A percentile compares a stretch with the other conserved stretches of the same genome.
These are phyloP conservation scores for Trametes cubensis DNA, from an alignment of 768 basidiomycete species.

Conservation along the genomic window DNA sequence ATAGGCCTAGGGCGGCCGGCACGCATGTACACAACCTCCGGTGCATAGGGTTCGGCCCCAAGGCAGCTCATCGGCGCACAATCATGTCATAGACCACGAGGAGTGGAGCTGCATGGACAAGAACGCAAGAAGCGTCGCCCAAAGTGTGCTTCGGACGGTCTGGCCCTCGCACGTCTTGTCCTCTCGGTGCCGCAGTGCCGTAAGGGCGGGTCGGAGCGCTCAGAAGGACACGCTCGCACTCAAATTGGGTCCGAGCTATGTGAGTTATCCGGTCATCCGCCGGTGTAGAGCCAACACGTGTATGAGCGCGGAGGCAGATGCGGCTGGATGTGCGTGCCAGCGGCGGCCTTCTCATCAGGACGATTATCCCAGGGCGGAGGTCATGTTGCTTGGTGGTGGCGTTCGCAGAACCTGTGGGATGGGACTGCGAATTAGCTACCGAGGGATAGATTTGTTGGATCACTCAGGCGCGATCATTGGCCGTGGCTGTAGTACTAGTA, in stretches of 20 bases:
- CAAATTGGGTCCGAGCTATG: background rate
- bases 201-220: conserved; percentile 6
- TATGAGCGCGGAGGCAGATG: too few relatives aligned
- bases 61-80: background rate
- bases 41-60: background rate
- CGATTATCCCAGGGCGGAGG: too few relatives aligned
- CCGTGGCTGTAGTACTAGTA: too few relatives aligned
- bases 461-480: too few relatives aligned
- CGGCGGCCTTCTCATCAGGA: too few relatives aligned
- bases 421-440: too few relatives aligned
- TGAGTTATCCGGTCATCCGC: too few relatives aligned
- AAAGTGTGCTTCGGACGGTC: conserved; percentile 1
- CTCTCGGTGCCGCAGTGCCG: conserved; percentile 22
- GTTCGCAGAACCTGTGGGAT: too few relatives aligned
- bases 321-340: too few relatives aligned
- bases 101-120: conserved; percentile 2
- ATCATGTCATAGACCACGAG: conserved; percentile 2
- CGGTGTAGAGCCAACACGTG: too few relatives aligned
- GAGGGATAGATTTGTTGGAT: too few relatives aligned
- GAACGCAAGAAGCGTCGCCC: conserved; percentile 5
- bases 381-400: too few relatives aligned
- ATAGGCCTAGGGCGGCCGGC: background rate
- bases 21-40: background rate
- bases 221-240: background rate
- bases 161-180: background rate